Conservation (phyloP, 2,329 filamentous ascomycete species). For the Pezizomycotina sp. region DNA sequence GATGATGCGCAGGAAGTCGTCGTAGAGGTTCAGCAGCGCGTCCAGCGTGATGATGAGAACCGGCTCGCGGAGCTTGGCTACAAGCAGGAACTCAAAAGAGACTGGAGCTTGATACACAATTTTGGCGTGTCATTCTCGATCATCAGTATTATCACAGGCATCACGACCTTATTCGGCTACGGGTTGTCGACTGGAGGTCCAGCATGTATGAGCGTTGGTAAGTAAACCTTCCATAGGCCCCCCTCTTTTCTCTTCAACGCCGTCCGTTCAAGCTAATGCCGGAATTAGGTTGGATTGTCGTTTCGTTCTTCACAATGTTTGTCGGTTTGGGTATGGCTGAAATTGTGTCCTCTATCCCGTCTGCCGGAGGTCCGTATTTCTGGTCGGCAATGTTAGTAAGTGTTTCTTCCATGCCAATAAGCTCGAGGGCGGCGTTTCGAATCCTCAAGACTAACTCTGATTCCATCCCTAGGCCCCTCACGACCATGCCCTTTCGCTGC, state of each 20-base stretch:
- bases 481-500: conserved; percentile 32
- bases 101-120: conserved; percentile 44
- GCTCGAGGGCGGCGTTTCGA: too few relatives aligned
- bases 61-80: conserved; percentile 42
- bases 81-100: conserved; percentile 41
- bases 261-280: conserved; percentile 34
- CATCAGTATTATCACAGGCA: conserved; percentile 44
- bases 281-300: conserved; percentile 37
- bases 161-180: conserved; percentile 43
- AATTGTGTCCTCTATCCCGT: conserved; percentile 43
- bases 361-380: conserved; percentile 43
- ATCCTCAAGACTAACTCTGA: too few relatives aligned
- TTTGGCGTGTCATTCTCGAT: conserved; percentile 47
- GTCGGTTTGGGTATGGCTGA: conserved; percentile 42
- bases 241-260: conserved; percentile 2
- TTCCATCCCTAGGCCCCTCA: too few relatives aligned
- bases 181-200: conserved; percentile 41
- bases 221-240: too few relatives aligned
- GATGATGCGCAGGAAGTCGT: too few relatives aligned
- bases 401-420: too few relatives aligned
- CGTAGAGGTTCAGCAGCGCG: too few relatives aligned
- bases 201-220: conserved; percentile 24
- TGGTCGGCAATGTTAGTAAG: conserved; percentile 44
- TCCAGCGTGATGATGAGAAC: too few relatives aligned
- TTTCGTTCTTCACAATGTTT: conserved; percentile 40